A percentile compares a stretch with the other conserved stretches of the same genome.
These are phyloP conservation scores for Hymenochaete sp. DNA, from an alignment of 1,284 basidiomycete species.

Conservation along the genomic window DNA sequence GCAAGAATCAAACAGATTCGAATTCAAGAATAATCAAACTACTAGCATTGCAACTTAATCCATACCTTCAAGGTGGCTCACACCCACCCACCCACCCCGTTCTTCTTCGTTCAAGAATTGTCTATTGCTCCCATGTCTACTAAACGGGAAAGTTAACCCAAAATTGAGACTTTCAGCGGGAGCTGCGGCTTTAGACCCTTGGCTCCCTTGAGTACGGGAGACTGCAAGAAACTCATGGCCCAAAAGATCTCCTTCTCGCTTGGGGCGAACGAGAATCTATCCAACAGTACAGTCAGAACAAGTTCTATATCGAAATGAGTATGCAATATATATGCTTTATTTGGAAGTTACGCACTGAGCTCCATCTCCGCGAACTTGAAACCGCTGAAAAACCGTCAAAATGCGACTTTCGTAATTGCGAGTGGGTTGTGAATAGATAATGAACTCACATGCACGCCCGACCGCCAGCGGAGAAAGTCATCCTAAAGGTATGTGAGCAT, in stretches of 20 bases:
- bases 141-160: too few relatives aligned
- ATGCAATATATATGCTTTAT: background rate
- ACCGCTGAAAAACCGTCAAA: slow-evolving; percentile 1
- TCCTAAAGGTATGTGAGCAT: slow-evolving; percentile 21
- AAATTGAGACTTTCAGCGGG: slow-evolving; percentile 11
- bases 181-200: slow-evolving; percentile 6
- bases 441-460: slow-evolving; percentile 29
- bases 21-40: too few relatives aligned
- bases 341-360: slow-evolving; percentile 6
- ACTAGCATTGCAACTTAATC: too few relatives aligned
- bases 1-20: too few relatives aligned
- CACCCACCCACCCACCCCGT: too few relatives aligned
- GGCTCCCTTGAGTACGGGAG: slow-evolving; percentile 9
- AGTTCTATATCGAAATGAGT: slow-evolving; percentile 1
- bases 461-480: slow-evolving; percentile 32
- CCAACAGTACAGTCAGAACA: slow-evolving; percentile 10
- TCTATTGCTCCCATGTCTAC: too few relatives aligned
- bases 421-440: background rate
- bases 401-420: too few relatives aligned
- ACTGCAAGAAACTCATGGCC: slow-evolving; percentile 11
- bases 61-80: too few relatives aligned
- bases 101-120: too few relatives aligned
- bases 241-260: slow-evolving; percentile 10
- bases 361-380: slow-evolving; percentile 16
- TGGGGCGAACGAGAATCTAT: slow-evolving; percentile 8